Conservation (phyloP, 2,329 filamentous ascomycete species). For the Aspergillus chevalieri region DNA sequence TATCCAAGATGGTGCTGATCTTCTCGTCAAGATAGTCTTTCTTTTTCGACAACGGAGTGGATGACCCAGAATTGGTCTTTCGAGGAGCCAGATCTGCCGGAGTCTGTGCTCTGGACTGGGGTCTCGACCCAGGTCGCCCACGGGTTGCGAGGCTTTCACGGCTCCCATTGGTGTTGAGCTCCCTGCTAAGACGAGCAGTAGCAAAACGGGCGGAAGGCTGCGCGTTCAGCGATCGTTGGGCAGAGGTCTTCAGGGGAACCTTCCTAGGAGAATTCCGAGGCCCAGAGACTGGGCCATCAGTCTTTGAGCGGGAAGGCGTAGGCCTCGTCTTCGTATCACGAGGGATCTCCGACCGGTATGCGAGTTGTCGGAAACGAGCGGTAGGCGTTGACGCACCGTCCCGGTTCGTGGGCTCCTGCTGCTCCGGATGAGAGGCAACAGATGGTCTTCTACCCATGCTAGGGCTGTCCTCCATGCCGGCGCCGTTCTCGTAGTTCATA, state of each 20-base stretch:
- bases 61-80: conserved; percentile 23
- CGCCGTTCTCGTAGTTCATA: conserved; percentile 18
- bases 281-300: conserved; percentile 10
- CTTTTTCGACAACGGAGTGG: conserved; percentile 39
- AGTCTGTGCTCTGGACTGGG: conserved; percentile 1
- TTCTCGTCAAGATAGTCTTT: conserved; percentile 71
- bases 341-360: conserved; percentile 9
- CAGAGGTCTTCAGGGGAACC: conserved; percentile 11
- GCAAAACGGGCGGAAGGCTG: conserved; percentile 17
- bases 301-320: neutral
- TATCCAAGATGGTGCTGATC: conserved; percentile 70
- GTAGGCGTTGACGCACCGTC: conserved; percentile 7
- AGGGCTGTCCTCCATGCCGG: conserved; percentile 6
- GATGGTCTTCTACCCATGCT: conserved; percentile 11
- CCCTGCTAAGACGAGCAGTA: conserved; percentile 21
- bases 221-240: conserved; percentile 8
- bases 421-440: conserved; percentile 10
- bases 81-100: neutral
- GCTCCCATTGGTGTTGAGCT: conserved; percentile 25
- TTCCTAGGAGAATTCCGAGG: conserved; percentile 14
- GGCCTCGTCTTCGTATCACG: conserved; percentile 12
- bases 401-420: conserved; percentile 8
- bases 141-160: conserved; percentile 24
- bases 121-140: conserved; percentile 7
- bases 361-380: conserved; percentile 3